phyloP scores from a whole-genome alignment of 2,329 filamentous ascomycete species.

The Polytolypa hystricis region DNA sequence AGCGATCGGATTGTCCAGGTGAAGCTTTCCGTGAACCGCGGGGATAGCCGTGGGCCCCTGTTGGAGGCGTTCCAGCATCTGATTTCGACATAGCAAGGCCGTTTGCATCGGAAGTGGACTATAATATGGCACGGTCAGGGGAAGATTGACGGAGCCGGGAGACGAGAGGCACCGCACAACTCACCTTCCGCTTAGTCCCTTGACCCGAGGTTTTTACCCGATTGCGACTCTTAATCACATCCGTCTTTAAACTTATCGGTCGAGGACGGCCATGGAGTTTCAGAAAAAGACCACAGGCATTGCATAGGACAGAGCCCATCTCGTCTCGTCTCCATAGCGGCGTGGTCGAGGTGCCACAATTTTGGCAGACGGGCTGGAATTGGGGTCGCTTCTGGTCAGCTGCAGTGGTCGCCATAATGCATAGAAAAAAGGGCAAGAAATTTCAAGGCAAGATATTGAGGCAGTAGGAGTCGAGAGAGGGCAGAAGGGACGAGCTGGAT shows the following conservation, averaged over 20 bases:
- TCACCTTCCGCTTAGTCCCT: constrained; percentile 73
- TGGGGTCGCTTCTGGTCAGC: constrained; percentile 45
- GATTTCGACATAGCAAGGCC: constrained; percentile 48
- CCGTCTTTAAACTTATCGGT: constrained; percentile 93
- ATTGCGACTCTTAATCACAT: constrained; percentile 99
- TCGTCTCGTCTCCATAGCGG: constrained; percentile 97
- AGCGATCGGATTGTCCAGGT: constrained; percentile 62
- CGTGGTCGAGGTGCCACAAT: constrained; percentile 90
- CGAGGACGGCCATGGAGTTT: constrained; percentile 90
- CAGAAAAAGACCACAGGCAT: constrained; percentile 93
- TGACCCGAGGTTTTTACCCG: constrained; percentile 81
- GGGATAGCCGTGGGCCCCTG: constrained; percentile 47
- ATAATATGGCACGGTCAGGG: constrained; percentile 9
- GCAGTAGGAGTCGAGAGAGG: constrained; percentile 18
- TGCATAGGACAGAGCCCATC: constrained; percentile 89
- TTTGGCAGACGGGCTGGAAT: constrained; percentile 89
- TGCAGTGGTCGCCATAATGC: constrained; percentile 34
- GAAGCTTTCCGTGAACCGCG: constrained; percentile 60
- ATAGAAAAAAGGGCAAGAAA: constrained; percentile 10
- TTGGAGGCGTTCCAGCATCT: constrained; percentile 45
- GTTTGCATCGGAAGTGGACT: constrained; percentile 43
- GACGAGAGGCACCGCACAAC: constrained; percentile 12
- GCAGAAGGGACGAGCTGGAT: constrained; percentile 21
- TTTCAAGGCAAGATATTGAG: constrained; percentile 11
- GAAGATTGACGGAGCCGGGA: not conserved